Percentiles rank a stretch among this genome's conserved stretches.
These are phyloP conservation scores for Agaricus blazei DNA, from an alignment of 768 basidiomycete genomes.

Conservation along the genomic window DNA sequence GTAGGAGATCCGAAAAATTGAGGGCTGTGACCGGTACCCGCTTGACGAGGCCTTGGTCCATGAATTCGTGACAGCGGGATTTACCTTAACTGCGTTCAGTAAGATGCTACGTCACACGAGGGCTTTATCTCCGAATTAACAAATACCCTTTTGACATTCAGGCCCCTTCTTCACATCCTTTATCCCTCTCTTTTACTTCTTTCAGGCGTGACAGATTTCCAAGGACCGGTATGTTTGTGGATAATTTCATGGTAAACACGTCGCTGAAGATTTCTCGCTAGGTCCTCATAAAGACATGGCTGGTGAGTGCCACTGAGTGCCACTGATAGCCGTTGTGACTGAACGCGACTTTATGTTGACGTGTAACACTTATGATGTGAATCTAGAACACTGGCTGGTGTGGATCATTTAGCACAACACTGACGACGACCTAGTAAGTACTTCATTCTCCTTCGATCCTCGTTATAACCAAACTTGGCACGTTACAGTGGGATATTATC, in stretches of 20 bases:
- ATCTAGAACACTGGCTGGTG: too few relatives aligned
- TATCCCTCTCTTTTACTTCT: too few relatives aligned
- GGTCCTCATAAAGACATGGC: slow-evolving; percentile 76
- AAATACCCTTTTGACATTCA: too few relatives aligned
- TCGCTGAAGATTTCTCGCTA: slow-evolving; percentile 18
- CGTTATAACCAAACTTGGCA: not conserved
- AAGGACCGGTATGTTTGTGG: slow-evolving; percentile 39
- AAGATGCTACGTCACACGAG: too few relatives aligned
- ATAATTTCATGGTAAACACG: not conserved
- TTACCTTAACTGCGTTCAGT: too few relatives aligned
- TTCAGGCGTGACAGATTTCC: slow-evolving; percentile 42
- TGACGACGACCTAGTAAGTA: slow-evolving; percentile 60
- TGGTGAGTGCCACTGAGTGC: slow-evolving; percentile 50
- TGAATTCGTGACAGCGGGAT: too few relatives aligned
- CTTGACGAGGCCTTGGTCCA: too few relatives aligned
- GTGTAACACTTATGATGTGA: not conserved
- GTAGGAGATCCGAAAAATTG: too few relatives aligned
- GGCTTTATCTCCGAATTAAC: too few relatives aligned
- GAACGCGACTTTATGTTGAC: not conserved
- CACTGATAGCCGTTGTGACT: not conserved
- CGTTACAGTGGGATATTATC: slow-evolving; percentile 69
- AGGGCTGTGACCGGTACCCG: too few relatives aligned
- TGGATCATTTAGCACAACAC: slow-evolving; percentile 64
- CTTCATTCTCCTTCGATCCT: not conserved
- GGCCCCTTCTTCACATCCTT: too few relatives aligned